These are phyloP conservation scores for Trichophyton schoenleinii DNA, from an alignment of 2,329 filamentous ascomycete genomes.

Conservation along the genomic window DNA sequence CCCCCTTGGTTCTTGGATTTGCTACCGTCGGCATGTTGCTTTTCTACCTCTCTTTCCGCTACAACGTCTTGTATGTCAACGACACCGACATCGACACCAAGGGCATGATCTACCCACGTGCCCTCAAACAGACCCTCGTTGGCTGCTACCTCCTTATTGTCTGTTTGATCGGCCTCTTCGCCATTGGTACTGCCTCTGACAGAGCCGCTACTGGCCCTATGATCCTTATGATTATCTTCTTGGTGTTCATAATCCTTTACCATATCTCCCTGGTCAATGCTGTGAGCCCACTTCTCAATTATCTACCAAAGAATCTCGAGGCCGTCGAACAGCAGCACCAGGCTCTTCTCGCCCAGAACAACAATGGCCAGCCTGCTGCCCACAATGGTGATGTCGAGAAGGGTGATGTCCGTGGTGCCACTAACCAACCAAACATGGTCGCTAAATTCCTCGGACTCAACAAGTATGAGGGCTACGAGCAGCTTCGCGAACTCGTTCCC, in stretches of 20 bases:
- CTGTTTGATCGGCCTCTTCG: constrained; percentile 76
- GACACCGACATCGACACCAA: constrained; percentile 76
- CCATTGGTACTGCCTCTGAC: constrained; percentile 51
- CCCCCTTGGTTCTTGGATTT: constrained; percentile 72
- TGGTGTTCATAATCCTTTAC: constrained; percentile 64
- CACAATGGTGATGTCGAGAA: constrained; percentile 19
- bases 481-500: constrained; percentile 58
- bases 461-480: constrained; percentile 58
- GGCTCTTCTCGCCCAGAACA: constrained; percentile 8
- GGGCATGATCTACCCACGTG: constrained; percentile 75
- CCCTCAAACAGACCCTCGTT: constrained; percentile 70
- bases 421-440: constrained; percentile 24
- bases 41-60: constrained; percentile 79
- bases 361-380: constrained; percentile 15
- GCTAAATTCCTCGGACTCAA: constrained; percentile 61
- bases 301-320: constrained; percentile 62
- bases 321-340: constrained; percentile 40
- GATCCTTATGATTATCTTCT: constrained; percentile 61
- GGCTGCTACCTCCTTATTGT: constrained; percentile 74
- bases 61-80: constrained; percentile 80
- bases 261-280: constrained; percentile 61
- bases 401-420: constrained; percentile 11
- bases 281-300: constrained; percentile 62
- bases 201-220: constrained; percentile 54
- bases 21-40: constrained; percentile 64